phyloP scores from a whole-genome alignment of 2,329 filamentous ascomycete genomes.

The Alternaria solani region DNA sequence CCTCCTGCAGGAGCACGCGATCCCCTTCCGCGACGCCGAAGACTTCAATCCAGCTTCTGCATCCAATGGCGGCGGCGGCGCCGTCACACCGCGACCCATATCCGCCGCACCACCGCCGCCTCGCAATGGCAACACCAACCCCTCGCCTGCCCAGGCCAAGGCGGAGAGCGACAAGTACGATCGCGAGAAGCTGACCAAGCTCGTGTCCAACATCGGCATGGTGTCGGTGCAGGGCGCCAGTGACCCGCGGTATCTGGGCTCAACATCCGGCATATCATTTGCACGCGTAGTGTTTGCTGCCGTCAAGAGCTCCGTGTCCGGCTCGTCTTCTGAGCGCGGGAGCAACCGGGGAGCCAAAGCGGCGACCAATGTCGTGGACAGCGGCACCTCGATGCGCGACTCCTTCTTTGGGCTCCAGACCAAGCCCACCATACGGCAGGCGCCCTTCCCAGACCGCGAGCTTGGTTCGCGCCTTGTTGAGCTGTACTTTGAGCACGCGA shows the following conservation, averaged over 20 bases:
- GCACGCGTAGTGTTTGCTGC: constrained; percentile 93
- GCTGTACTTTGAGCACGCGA: constrained; percentile 94
- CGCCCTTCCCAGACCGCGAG: constrained; percentile 80
- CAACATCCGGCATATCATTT: constrained; percentile 91
- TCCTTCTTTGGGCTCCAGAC: constrained; percentile 97
- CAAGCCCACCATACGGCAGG: constrained; percentile 84
- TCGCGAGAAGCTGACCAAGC: constrained; percentile 68
- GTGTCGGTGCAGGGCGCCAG: constrained; percentile 79
- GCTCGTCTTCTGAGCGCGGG: constrained; percentile 66
- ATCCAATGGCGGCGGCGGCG: constrained; percentile 45
- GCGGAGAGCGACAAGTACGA: constrained; percentile 62
- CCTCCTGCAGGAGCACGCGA: constrained; percentile 72
- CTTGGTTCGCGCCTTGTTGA: constrained; percentile 76
- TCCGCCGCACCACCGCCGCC: constrained; percentile 25
- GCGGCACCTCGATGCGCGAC: constrained; percentile 86
- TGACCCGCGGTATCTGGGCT: constrained; percentile 82
- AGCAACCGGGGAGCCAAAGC: constrained; percentile 66
- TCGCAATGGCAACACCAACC: constrained; percentile 32
- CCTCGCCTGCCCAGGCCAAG: constrained; percentile 26
- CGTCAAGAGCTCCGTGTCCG: constrained; percentile 76
- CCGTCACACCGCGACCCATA: constrained; percentile 16
- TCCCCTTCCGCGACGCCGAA: constrained; percentile 75
- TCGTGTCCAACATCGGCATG: constrained; percentile 76
- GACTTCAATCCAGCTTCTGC: constrained; percentile 63
- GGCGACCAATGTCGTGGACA: constrained; percentile 57